Evolutionary conservation across 768 basidiomycete genomes (phyloP), one percentile per base, ranked within the genome.

Genomic region (Megacollybia marginata): DNA sequence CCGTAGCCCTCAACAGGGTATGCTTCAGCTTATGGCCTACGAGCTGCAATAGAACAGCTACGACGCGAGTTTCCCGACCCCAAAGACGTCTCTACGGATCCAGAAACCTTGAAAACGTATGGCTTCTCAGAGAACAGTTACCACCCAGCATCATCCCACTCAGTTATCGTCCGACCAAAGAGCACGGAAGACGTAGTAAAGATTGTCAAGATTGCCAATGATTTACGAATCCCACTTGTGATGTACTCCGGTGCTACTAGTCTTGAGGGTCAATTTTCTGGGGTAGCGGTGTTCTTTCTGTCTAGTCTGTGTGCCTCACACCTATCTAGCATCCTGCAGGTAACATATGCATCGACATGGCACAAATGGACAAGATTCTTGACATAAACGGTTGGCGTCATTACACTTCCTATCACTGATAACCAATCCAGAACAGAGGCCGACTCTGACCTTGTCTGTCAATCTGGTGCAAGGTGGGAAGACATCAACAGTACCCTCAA

Each of bases 221-320:
- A 82, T 61, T 85, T 82, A 62, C 71, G 71, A 44, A 71, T 95
- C 33, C 92, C 93, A 2, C 74, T 95, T 23, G 80, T 80, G 13
- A 80, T 91, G 2, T 93, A 85, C 58, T 82, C 85, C 44, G 92
- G 91, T 2, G 92, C 88, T 10, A 95, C 91, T 0, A 85, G 83
- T 58, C 72, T 94, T 11, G 92, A 95, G 62, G 91, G 91, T 0
- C 90, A 95, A 66, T 89, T 85, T 53, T 79, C 79, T 44, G 87
- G 86, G 28, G 88, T 88, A 51, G 50, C 74, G 23, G 23, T 28
- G 65, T 10, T 19, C 28, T 35, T 35, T 33, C 53, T 49, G 12
- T 43, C 45, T 11, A 10, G n/a, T 33, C 36, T 16, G 47, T 19
- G 33, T 46, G 42, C 35, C 45, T 35, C 33, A 43, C 43, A 45